Evolutionary conservation across 306 rosid species (phyloP), one percentile per base, ranked within the genome.

Genomic region (Urtica urens): DNA sequence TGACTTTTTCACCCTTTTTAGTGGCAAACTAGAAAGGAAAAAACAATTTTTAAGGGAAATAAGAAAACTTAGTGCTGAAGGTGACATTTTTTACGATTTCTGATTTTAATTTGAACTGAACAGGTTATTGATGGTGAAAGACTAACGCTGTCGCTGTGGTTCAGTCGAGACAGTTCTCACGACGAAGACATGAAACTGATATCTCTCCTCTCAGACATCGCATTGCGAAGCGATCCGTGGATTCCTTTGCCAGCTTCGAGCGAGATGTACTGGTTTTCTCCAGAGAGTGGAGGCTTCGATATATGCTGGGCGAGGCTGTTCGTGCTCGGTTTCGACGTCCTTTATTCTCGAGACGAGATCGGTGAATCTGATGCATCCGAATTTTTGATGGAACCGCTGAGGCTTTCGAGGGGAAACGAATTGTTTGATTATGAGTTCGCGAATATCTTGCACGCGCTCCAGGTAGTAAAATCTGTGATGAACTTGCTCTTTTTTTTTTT

Each of bases 61-160:
- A n/a, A n/a, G n/a, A n/a, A n/a, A n/a, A n/a, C n/a, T n/a, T n/a
- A n/a, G n/a, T n/a, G n/a, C n/a, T n/a, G n/a, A n/a, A n/a, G n/a
- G n/a, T n/a, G n/a, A n/a, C n/a, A n/a, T n/a, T n/a, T n/a, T n/a
- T n/a, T n/a, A n/a, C n/a, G n/a, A n/a, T n/a, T n/a, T n/a, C n/a
- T n/a, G n/a, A n/a, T n/a, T n/a, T n/a, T n/a, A n/a, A n/a, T n/a
- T n/a, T n/a, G n/a, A n/a, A n/a, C n/a, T n/a, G n/a, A 60, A 48
- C 83, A 85, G 99, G 66, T 85, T 55, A 79, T 63, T 44, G 73
- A 60, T 51, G 99, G 99, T 25, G 99, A 90, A 77, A 85, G 99
- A 29, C 87, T 85, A 46, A 85, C 95, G 3, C 81, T 90, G 54
- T 72, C 99, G 51, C 58, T 90, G 58, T 90, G 99, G 95, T 77